Evolutionary conservation across 352 stramenopile genomes (phyloP).

Genomic region (Globisporangium abappressorium): DNA sequence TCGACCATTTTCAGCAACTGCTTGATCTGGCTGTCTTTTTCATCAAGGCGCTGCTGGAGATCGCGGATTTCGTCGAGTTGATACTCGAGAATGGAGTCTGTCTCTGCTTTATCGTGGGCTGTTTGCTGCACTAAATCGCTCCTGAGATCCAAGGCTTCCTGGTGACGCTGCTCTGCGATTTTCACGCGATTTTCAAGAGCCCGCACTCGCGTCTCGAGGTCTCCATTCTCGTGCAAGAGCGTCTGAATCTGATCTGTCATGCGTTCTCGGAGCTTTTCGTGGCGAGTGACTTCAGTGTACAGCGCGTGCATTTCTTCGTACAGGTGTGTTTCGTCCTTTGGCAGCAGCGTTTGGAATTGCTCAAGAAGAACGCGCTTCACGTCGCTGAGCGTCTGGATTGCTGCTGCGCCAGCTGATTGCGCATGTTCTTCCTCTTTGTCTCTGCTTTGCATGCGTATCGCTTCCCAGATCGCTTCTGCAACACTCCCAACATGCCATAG

Average conservation of each 20-base stretch:
- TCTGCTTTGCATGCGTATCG: background rate
- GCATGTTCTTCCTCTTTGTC: background rate
- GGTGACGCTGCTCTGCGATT: background rate
- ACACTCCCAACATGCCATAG: conserved; percentile 23
- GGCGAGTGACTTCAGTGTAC: conserved; percentile 22
- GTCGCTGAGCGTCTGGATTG: conserved; percentile 3
- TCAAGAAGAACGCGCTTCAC: conserved; percentile 22
- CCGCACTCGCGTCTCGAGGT: conserved; percentile 7
- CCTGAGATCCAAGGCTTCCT: background rate
- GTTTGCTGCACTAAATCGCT: background rate
- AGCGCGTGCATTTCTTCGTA: conserved; percentile 34
- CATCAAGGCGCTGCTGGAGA: conserved; percentile 3
- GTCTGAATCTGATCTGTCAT: conserved; percentile 11
- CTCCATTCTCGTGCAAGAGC: conserved; percentile 14
- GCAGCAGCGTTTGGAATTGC: conserved; percentile 15
- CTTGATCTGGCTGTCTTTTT: conserved; percentile 8
- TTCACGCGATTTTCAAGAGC: background rate
- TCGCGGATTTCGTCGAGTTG: background rate
- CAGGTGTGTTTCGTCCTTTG: conserved; percentile 18
- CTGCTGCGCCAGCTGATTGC: background rate
- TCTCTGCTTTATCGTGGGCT: background rate
- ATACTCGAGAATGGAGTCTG: background rate
- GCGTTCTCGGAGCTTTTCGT: conserved; percentile 4
- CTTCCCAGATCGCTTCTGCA: conserved; percentile 22
- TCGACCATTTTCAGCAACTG: conserved; percentile 12